Evolutionary conservation across 805 yeast genomes (phyloP).

Genomic region (Hanseniaspora vineae): DNA sequence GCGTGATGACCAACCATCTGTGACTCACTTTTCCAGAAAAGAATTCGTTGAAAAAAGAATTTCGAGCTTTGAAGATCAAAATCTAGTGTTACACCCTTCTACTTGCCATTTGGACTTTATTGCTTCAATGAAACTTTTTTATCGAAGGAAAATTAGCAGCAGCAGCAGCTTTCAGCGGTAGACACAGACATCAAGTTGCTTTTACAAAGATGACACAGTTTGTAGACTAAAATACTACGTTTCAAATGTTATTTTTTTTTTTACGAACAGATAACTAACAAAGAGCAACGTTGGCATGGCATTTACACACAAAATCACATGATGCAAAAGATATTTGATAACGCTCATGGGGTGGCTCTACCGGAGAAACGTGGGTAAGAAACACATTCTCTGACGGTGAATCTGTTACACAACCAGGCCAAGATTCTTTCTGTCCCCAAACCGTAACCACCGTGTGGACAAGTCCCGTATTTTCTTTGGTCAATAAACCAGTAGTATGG

Average conservation of each 20-base stretch:
- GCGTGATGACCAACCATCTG: no score
- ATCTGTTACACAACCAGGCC: slow-evolving; percentile 97
- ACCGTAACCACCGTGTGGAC: slow-evolving; percentile 99
- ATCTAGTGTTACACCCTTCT: no score
- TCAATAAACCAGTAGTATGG: slow-evolving; percentile 95
- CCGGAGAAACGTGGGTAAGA: slow-evolving; percentile 97
- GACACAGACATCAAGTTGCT: no score
- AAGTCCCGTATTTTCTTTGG: slow-evolving; percentile 92
- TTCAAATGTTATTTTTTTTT: neutral
- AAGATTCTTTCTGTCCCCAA: slow-evolving; percentile 94
- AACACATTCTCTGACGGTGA: slow-evolving; percentile 96
- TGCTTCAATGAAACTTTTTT: no score
- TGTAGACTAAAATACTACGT: neutral
- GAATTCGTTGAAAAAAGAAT: no score
- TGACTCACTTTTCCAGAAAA: no score
- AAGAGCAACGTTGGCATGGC: no score
- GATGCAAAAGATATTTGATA: neutral
- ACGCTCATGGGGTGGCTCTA: slow-evolving; percentile 78
- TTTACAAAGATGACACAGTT: neutral
- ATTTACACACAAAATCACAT: neutral
- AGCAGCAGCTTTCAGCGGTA: no score
- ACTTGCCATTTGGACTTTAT: no score
- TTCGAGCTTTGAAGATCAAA: no score
- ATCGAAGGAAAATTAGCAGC: no score
- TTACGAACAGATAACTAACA: neutral